phyloP scores from a whole-genome alignment of 2,329 filamentous ascomycete genomes.

The Metarhizium brunneum region DNA sequence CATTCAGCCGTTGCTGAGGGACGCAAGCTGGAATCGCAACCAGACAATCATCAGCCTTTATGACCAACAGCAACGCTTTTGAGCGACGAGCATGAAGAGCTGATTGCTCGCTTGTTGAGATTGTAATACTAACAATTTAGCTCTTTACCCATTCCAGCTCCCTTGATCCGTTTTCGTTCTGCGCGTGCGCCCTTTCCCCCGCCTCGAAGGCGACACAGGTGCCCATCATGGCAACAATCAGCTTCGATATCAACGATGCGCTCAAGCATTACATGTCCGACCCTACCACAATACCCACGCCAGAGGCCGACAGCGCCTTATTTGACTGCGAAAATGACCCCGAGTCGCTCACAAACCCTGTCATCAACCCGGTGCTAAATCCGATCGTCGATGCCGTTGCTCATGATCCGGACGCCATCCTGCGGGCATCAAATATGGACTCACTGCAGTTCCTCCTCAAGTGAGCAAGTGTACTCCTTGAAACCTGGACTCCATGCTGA shows the following conservation, averaged over 20 bases:
- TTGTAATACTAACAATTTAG: neutral
- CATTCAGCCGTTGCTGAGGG: constrained; percentile 13
- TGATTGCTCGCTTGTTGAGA: neutral
- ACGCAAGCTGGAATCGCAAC: constrained; percentile 6
- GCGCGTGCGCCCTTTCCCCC: constrained; percentile 5
- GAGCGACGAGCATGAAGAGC: neutral
- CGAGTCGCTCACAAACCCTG: constrained; percentile 65
- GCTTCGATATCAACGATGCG: constrained; percentile 93
- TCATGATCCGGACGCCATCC: constrained; percentile 83
- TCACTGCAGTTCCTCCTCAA: constrained; percentile 94
- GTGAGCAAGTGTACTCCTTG: constrained; percentile 50
- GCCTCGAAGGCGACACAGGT: constrained; percentile 12
- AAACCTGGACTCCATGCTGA: constrained; percentile 4
- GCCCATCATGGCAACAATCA: constrained; percentile 59
- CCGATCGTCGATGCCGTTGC: constrained; percentile 88
- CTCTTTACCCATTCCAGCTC: neutral
- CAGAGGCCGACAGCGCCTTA: constrained; percentile 74
- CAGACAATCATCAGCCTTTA: constrained; percentile 4
- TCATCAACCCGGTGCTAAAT: constrained; percentile 82
- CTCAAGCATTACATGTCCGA: constrained; percentile 97
- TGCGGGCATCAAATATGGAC: constrained; percentile 72
- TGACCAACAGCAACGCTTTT: neutral
- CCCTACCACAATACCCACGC: constrained; percentile 70
- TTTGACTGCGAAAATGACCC: constrained; percentile 90
- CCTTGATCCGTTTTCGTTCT: neutral